Conservation (phyloP, 1,284 basidiomycete species). For the Naganishia sp. region DNA sequence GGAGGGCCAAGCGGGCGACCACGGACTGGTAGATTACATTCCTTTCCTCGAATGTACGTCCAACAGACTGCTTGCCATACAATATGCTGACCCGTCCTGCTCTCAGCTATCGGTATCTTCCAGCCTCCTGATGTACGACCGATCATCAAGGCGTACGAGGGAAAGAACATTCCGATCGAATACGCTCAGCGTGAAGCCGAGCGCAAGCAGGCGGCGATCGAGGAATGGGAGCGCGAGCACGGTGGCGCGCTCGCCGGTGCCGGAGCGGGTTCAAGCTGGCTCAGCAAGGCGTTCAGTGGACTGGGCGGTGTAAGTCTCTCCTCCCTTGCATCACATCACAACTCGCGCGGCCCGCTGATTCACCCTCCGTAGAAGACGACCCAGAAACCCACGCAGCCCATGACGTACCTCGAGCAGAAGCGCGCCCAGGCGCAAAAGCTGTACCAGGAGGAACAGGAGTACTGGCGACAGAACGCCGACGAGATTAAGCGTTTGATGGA, state of each 20-base stretch:
- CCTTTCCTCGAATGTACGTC: conserved; percentile 92
- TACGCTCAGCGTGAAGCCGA: conserved; percentile 85
- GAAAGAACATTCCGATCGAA: conserved; percentile 83
- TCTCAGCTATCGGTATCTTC: conserved; percentile 82
- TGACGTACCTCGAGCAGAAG: conserved; percentile 87
- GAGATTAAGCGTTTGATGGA: conserved; percentile 70
- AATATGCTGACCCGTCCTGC: background rate
- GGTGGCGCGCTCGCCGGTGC: conserved; percentile 48
- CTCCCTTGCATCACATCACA: conserved; percentile 3
- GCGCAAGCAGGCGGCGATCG: conserved; percentile 71
- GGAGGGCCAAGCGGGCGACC: conserved; percentile 77
- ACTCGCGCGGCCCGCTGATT: background rate
- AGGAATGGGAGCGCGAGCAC: conserved; percentile 75
- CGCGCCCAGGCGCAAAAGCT: conserved; percentile 79
- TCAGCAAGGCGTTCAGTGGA: conserved; percentile 66
- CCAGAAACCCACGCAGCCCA: conserved; percentile 58
- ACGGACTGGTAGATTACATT: conserved; percentile 82
- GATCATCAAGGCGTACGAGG: conserved; percentile 79
- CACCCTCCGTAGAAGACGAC: conserved; percentile 38
- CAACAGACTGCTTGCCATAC: too few relatives aligned
- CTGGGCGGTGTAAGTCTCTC: conserved; percentile 44
- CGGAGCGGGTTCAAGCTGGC: conserved; percentile 44
- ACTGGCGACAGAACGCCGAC: conserved; percentile 76
- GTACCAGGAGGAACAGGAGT: conserved; percentile 85
- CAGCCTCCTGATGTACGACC: conserved; percentile 81